These are phyloP conservation scores for Lactuca sativa DNA, from an alignment of 129 eudicot species.

Conservation along the genomic window DNA sequence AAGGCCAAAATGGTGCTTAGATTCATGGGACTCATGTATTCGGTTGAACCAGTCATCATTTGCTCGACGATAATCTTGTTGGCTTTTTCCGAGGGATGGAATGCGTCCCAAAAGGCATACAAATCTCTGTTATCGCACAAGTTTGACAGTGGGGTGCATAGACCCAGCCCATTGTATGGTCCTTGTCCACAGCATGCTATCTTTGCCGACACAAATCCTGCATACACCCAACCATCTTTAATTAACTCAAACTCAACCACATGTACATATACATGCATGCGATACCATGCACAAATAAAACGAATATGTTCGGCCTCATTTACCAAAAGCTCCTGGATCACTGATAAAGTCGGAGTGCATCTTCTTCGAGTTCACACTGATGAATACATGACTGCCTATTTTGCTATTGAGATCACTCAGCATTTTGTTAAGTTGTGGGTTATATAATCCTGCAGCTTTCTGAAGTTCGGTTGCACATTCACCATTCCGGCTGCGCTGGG, in stretches of 20 bases:
- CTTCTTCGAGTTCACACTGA: conserved; percentile 29
- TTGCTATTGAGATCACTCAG: conserved; percentile 50
- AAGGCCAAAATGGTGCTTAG: conserved; percentile 51
- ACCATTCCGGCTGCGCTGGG: conserved; percentile 62
- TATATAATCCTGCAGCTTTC: conserved; percentile 57
- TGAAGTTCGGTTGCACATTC: conserved; percentile 66
- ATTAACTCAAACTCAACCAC: conserved; percentile 12
- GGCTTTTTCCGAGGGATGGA: conserved; percentile 50
- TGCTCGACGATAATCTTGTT: conserved; percentile 44
- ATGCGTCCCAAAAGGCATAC: conserved; percentile 48
- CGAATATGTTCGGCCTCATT: neutral
- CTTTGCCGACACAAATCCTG: conserved; percentile 47
- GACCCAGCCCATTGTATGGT: conserved; percentile 49
- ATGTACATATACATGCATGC: no score
- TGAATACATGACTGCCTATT: conserved; percentile 49
- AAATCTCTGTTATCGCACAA: conserved; percentile 41
- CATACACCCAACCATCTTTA: conserved; percentile 19
- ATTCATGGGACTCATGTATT: conserved; percentile 52
- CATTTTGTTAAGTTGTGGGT: conserved; percentile 68
- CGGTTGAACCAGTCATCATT: conserved; percentile 38
- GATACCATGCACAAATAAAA: neutral
- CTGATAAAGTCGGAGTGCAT: conserved; percentile 38
- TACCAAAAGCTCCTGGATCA: conserved; percentile 40
- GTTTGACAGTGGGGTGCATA: conserved; percentile 43
- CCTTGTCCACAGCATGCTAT: conserved; percentile 51